Percentiles rank a stretch among this genome's conserved stretches.
Conservation (phyloP, 768 basidiomycete genomes). For the Kwoniella botswanensis region DNA sequence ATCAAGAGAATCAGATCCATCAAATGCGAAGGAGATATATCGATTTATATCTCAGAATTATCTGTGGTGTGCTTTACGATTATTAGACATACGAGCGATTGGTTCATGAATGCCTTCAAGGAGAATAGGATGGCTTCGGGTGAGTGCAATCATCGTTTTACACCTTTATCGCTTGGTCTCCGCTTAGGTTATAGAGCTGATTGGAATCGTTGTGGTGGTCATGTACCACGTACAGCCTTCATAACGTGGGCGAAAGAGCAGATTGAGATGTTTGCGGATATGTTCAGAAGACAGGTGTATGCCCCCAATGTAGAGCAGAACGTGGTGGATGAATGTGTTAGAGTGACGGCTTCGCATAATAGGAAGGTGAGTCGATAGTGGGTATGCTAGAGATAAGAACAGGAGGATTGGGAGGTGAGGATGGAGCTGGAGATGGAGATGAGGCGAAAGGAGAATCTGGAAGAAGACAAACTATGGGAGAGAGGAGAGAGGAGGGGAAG, state of each 20-base stretch:
- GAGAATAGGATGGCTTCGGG: slow-evolving; percentile 93
- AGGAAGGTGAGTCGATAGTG: slow-evolving; percentile 67
- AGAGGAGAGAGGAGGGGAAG: neutral
- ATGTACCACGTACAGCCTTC: slow-evolving; percentile 67
- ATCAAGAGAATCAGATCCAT: slow-evolving; percentile 81
- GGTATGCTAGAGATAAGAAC: neutral
- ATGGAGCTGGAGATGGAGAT: no score
- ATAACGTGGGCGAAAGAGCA: slow-evolving; percentile 91
- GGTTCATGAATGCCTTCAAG: slow-evolving; percentile 94
- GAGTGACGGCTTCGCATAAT: slow-evolving; percentile 78
- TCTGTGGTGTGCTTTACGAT: slow-evolving; percentile 89
- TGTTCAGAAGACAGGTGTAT: slow-evolving; percentile 90
- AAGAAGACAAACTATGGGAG: neutral
- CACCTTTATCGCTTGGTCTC: neutral
- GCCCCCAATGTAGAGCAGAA: slow-evolving; percentile 74
- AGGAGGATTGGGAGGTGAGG: neutral
- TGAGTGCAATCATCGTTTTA: slow-evolving; percentile 60
- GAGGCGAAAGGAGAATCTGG: neutral
- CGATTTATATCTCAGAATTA: slow-evolving; percentile 82
- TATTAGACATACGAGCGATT: slow-evolving; percentile 96
- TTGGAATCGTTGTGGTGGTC: neutral
- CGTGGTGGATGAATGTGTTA: slow-evolving; percentile 76
- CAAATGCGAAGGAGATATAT: slow-evolving; percentile 84
- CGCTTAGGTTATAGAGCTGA: neutral
- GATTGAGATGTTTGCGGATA: slow-evolving; percentile 78